Conservation (phyloP, 179 eudicot genomes). For the Silene coronaria region DNA sequence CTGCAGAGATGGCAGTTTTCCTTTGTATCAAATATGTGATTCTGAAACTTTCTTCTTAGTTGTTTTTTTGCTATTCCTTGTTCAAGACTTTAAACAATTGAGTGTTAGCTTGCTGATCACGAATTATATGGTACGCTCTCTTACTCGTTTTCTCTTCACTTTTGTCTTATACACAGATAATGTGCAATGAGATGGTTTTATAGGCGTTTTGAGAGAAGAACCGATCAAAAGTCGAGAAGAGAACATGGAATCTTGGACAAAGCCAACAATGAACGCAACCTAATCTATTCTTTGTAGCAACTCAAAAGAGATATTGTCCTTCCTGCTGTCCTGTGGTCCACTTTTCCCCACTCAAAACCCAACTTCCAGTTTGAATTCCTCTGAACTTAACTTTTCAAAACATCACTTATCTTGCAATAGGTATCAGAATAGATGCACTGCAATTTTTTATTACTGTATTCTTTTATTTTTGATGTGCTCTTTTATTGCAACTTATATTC, state of each 20-base stretch:
- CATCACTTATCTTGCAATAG: constrained; percentile 51
- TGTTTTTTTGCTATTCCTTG: constrained; percentile 24
- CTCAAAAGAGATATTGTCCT: constrained; percentile 44
- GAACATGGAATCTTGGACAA: constrained; percentile 62
- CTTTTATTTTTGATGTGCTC: constrained; percentile 24
- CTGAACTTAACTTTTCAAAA: constrained; percentile 38
- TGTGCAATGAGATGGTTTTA: constrained; percentile 28
- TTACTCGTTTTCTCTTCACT: constrained; percentile 14
- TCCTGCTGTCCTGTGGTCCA: constrained; percentile 36
- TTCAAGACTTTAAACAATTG: not conserved
- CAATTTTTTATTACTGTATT: constrained; percentile 35
- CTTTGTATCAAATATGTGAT: constrained; percentile 14
- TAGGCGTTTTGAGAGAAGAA: constrained; percentile 19
- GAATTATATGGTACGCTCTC: constrained; percentile 21
- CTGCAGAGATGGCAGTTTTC: constrained; percentile 24
- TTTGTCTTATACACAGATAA: constrained; percentile 19
- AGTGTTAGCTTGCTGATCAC: constrained; percentile 6
- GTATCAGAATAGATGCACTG: constrained; percentile 60
- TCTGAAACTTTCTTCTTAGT: constrained; percentile 15
- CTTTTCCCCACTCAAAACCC: constrained; percentile 27
- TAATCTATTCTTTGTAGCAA: constrained; percentile 37
- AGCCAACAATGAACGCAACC: constrained; percentile 34
- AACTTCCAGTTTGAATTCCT: constrained; percentile 32
- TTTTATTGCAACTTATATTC: constrained; percentile 33
- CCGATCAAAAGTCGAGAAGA: constrained; percentile 25